Percentiles rank a stretch among this genome's conserved stretches.
These are phyloP conservation scores for Nothophaeocryptopus gaeumannii DNA, from an alignment of 2,329 filamentous ascomycete species.

Conservation along the genomic window DNA sequence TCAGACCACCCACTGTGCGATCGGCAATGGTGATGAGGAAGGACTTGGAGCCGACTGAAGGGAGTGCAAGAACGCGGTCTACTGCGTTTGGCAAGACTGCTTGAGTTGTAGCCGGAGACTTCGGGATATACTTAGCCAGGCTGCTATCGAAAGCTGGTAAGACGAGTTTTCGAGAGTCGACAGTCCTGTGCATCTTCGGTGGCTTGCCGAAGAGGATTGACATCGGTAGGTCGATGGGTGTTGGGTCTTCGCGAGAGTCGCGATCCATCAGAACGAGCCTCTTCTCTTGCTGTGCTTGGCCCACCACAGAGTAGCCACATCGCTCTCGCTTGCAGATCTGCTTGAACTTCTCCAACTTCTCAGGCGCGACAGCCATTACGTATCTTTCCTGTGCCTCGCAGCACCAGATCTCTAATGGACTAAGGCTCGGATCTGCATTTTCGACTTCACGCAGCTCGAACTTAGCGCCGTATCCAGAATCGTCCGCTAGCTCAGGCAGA, in stretches of 20 bases:
- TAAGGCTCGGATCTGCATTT: constrained; percentile 86
- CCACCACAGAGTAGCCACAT: constrained; percentile 89
- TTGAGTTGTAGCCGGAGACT: constrained; percentile 39
- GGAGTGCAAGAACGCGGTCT: constrained; percentile 76
- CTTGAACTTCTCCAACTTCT: constrained; percentile 70
- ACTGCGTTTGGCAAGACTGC: constrained; percentile 60
- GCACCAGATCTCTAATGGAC: constrained; percentile 95
- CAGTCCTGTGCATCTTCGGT: constrained; percentile 73
- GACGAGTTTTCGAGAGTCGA: constrained; percentile 65
- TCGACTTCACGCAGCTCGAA: constrained; percentile 96
- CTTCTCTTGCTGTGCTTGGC: constrained; percentile 69
- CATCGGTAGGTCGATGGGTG: constrained; percentile 86
- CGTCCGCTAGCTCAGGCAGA: constrained; percentile 84
- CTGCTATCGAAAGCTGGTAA: constrained; percentile 73
- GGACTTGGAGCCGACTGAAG: constrained; percentile 91
- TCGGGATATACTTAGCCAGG: constrained; percentile 64
- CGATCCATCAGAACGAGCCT: constrained; percentile 78
- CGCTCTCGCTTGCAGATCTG: constrained; percentile 75
- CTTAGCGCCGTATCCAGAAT: constrained; percentile 83
- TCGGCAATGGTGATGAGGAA: constrained; percentile 98
- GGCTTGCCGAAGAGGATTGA: constrained; percentile 83
- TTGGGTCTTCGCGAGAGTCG: constrained; percentile 69
- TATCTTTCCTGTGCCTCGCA: constrained; percentile 97
- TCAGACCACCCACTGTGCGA: constrained; percentile 84
- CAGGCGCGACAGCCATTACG: constrained; percentile 80